Evolutionary conservation across 2,329 filamentous ascomycete genomes (phyloP), one percentile per base, ranked within the genome.

Genomic region (Epichloe festucae): DNA sequence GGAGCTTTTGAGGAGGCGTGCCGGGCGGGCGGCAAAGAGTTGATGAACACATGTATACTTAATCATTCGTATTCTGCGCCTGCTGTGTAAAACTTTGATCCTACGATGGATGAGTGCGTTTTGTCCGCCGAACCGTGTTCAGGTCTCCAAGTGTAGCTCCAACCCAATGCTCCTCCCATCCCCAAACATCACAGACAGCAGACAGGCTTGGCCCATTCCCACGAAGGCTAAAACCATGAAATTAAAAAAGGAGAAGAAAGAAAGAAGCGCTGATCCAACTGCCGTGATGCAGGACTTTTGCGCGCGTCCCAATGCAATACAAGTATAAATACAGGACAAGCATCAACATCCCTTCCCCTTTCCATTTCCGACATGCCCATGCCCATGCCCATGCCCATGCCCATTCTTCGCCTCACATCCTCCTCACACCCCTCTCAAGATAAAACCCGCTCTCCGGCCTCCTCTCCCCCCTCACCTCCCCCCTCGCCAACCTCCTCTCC

Each of bases 371-470:
- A 21, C 21, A 21, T 21, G 3, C 21, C 21, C 3, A 31, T 31
- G 2, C 7, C 11, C 8, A 12, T 45, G 8, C 15, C n/a, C 10
- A 10, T n/a, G 0, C 23, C 27, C 27, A 4, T 31, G 4, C 36
- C 27, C 14, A 23, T 27, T 4, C 17, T 27, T 4, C 17, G 5
- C 41, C 40, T 54, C 48, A 57, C 59, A 54, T 55, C 57, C 63
- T 56, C 55, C 55, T 58, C 55, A 62, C 65, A 57, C 65, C 63
- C 67, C 65, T 83, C 76, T 95, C 88, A 54, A 95, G 64, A 60
- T 82, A 91, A 62, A 89, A 96, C 2, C 90, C 90, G 1, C 76
- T 73, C 55, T 91, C 87, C 3, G 89, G 89, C 67, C 77, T 81
- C 67, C 90, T 73, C 69, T 79, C 74, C 49, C 76, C 76, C 78